These are phyloP conservation scores for Fraxinus albicans DNA, from an alignment of 305 asterid species.

Conservation along the genomic window DNA sequence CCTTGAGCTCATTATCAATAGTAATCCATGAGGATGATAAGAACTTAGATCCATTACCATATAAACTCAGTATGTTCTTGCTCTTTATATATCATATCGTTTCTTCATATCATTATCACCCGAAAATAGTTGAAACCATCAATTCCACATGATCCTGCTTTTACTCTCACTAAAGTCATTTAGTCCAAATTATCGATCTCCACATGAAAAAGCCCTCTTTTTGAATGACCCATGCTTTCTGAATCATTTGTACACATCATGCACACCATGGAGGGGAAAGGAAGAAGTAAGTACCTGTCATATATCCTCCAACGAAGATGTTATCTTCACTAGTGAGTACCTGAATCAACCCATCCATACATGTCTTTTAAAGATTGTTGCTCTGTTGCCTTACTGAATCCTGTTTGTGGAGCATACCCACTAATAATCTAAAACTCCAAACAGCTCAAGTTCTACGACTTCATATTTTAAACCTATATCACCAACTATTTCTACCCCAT, in stretches of 20 bases:
- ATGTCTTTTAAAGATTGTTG: not conserved
- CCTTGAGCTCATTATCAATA: not conserved
- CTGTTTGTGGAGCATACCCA: not conserved
- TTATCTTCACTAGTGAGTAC: not conserved
- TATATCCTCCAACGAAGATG: not conserved
- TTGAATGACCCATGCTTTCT: not conserved
- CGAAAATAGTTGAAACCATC: not conserved
- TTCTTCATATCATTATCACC: not conserved
- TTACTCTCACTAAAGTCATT: not conserved
- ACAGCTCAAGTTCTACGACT: not conserved
- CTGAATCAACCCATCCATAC: not conserved
- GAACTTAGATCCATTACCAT: not conserved
- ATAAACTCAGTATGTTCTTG: not conserved
- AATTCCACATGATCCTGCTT: not conserved
- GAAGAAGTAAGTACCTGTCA: not conserved
- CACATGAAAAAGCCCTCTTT: not conserved
- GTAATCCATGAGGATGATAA: not conserved
- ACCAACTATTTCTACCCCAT: not conserved
- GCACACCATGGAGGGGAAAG: not conserved
- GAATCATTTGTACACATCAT: not conserved
- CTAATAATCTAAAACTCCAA: not conserved
- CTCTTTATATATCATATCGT: not conserved
- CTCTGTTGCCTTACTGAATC: not conserved
- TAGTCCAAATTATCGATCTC: not conserved
- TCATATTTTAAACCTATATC: not conserved